phyloP scores from a whole-genome alignment of 2,329 filamentous ascomycete species.

The Pseudopyricularia cyperi region DNA sequence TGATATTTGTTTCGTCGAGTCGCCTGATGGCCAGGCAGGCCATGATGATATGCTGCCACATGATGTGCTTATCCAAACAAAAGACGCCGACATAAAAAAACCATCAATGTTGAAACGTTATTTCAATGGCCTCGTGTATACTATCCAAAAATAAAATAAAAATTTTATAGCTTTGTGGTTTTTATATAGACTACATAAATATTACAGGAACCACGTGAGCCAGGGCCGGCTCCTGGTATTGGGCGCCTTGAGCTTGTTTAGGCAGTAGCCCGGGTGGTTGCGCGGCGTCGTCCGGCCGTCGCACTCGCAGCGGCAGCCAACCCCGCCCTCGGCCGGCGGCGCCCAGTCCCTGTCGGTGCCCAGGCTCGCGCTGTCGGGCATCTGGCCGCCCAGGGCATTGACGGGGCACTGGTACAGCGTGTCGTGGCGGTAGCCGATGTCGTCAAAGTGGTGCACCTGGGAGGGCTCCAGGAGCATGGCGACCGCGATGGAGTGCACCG shows the following conservation, averaged over 20 bases:
- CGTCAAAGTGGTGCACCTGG: conserved; percentile 28
- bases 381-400: conserved; percentile 23
- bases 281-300: conserved; percentile 15
- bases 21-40: no score
- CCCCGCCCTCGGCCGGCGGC: conserved; percentile 18
- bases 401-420: conserved; percentile 17
- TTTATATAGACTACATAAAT: not conserved
- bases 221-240: conserved; percentile 16
- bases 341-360: conserved; percentile 13
- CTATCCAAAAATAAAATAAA: not conserved
- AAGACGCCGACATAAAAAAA: not conserved
- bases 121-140: not conserved
- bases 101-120: not conserved
- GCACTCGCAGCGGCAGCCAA: conserved; percentile 28
- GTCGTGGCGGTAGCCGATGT: conserved; percentile 28
- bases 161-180: not conserved
- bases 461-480: conserved; percentile 25
- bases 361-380: conserved; percentile 17
- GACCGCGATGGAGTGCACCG: conserved; percentile 28
- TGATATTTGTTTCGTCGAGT: no score
- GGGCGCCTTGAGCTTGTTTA: conserved; percentile 23
- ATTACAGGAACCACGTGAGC: conserved; percentile 18
- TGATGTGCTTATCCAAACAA: not conserved
- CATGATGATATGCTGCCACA: no score
- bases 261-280: conserved; percentile 21